Evolutionary conservation across 257 asterid genomes (phyloP), one percentile per base, ranked within the genome.

Genomic region (Anisodus acutangulus): DNA sequence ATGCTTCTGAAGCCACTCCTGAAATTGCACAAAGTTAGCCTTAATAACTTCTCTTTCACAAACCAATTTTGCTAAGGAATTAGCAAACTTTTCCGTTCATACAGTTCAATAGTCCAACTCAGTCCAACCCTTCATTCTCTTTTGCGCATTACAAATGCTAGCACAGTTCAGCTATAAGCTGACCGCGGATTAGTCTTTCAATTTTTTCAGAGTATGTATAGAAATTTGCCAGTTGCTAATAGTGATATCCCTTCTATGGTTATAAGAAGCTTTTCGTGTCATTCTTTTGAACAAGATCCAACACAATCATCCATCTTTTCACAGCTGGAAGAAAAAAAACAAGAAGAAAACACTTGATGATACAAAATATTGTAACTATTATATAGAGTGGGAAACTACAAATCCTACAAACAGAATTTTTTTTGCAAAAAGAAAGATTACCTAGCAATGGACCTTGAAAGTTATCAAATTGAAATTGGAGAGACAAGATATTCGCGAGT

Each of bases 21-120:
- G 94, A 88, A 95, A 95, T 35, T 85, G 90, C 68, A 87, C 78
- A 88, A 95, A 95, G 88, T 91, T 86, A 84, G 74, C 80, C 82
- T 81, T 90, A 60, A 69, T 22, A 22, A 22, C 89, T 90, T 93
- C 98, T 89, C 81, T 93, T 89, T 92, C 35, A 54, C 3, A 41
- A 41, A 5, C 45, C 45, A 41, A 41, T 41, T 39, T 41, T 22
- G 3, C 3, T 41, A 41, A 41, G 45, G 45, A 41, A 41, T 41
- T 41, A 41, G 45, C 45, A 41, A 39, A 41, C 45, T 41, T 41
- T 5, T 41, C 3, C 0, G 45, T 41, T 41, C 5, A 41, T 41
- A 41, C 3, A 41, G 45, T 41, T 41, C 45, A 41, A 41, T 41
- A 41, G 45, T 2, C 45, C 45, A 41, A 41, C 45, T 41, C 45